Base-by-base conservation (phyloP, 139 green algal genomes). In the Nannochloris sp. region DNA sequence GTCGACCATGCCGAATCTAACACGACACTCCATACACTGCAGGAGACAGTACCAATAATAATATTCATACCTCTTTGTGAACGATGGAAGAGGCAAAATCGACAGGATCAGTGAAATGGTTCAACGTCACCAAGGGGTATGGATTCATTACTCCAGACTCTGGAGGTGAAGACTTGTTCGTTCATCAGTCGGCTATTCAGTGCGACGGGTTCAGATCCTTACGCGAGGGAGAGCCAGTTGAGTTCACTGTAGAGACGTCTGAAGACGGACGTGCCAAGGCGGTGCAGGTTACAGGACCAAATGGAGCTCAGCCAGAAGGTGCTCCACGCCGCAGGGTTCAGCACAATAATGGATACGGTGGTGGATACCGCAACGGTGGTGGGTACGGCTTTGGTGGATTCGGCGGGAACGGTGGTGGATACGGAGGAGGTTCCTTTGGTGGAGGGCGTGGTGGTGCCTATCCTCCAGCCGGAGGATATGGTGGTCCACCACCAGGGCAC, bases 121-220 rank as follows among this genome's bases (percentile, higher is more conserved):
- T 97, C 84, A 97, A 89, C 70, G 65, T 57, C 21, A 79, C 65
- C 66, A 89, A 89, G 72, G 81, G 82, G 37, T 89, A 85, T 66
- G 82, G 84, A 36, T 90, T 90, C 71, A 90, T 90, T 63, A 86
- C 78, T 31, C 83, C 84, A 18, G 75, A 85, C 64, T 63, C 81
- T 46, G 70, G 71, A 4, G 64, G 69, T 34, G 72, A 87, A 64
- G 85, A 91, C 53, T 63, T 91, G 23, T 91, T 91, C 55, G 85
- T 91, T 3, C 85, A 91, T 67, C 76, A 83, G 76, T 86, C 78
- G 37, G 80, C 71, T 63, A 88, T 92, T 60, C 58, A 81, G 23
- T 67, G 74, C n/a, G 82, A 89, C 48, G 85, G 85, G 37, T 92
- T 92, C 82, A 79, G 85, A 54, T 82, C 67, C 60, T 76, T 92